Percentiles rank a stretch among this genome's conserved stretches.
Evolutionary conservation across 2,329 filamentous ascomycete species (phyloP).

Genomic region (Colletotrichum salicis): DNA sequence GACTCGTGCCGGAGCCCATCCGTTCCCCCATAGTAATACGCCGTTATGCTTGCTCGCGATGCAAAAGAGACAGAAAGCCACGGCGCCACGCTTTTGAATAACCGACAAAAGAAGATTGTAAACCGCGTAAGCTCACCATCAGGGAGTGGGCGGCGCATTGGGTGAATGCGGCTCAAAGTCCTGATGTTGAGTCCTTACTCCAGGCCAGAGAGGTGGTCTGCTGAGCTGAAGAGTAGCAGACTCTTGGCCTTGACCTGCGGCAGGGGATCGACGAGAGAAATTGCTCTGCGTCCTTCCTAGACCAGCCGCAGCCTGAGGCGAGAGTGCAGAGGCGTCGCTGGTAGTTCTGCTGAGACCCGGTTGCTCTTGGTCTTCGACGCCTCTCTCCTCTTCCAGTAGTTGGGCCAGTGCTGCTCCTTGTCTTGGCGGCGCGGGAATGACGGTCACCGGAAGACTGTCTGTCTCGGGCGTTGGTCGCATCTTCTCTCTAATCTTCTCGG

Average conservation of each 20-base stretch:
- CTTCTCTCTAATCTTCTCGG: conserved; percentile 68
- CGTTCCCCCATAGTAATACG: conserved; percentile 14
- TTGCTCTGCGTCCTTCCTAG: conserved; percentile 29
- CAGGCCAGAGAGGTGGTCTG: conserved; percentile 57
- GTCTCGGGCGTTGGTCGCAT: conserved; percentile 65
- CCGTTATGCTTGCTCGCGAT: conserved; percentile 24
- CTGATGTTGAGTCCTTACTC: conserved; percentile 49
- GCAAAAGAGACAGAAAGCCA: conserved; percentile 14
- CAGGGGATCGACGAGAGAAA: conserved; percentile 22
- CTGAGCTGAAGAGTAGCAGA: conserved; percentile 40
- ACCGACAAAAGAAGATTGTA: conserved; percentile 9
- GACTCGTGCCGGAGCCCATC: conserved; percentile 24
- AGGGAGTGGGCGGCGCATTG: conserved; percentile 13
- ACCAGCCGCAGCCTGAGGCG: background rate
- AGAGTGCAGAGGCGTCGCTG: conserved; percentile 32
- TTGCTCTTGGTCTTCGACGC: conserved; percentile 15
- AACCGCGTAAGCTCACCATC: background rate
- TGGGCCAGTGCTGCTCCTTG: conserved; percentile 66
- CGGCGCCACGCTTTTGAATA: conserved; percentile 31
- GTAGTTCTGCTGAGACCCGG: conserved; percentile 17
- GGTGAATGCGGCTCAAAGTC: conserved; percentile 37
- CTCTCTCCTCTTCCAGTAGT: conserved; percentile 65
- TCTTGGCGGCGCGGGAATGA: conserved; percentile 71
- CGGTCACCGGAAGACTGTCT: conserved; percentile 65
- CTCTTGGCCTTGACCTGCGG: conserved; percentile 2